Base-by-base conservation (phyloP, 768 basidiomycete genomes). In the Mrakia blollopis region DNA sequence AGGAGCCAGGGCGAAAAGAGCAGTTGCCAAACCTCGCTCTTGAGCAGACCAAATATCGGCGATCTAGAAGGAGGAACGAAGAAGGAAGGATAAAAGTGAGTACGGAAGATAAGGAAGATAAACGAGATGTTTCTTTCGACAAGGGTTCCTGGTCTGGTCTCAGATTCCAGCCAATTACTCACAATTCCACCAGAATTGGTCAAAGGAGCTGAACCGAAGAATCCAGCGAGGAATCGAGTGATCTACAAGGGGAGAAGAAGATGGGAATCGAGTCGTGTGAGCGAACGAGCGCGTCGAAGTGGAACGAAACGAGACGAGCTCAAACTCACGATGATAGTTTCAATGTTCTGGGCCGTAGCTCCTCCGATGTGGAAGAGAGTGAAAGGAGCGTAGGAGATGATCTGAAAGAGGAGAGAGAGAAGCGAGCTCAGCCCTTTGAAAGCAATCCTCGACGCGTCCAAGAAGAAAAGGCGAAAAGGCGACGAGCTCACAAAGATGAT, bases 301-400 rank as follows among this genome's bases (percentile, higher is more conserved):
- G 50, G 47, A 50, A 50, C 47, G 47, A 21, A 50, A 14, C 47
- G 18, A 50, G 18, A 9, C 47, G 13, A 50, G 47, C 8, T 47
- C 14, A 2, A 14, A 47, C 44, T 50, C 18, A 50, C 47, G 23
- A 79, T 18, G 60, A 79, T 32, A 8, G 79, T 78, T 52, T 72
- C 30, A 37, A 79, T 75, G 76, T 79, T 79, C 13, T 75, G 41
- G 37, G 73, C 79, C n/a, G 57, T 73, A 14, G 76, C 76, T 0
- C 72, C 72, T 35, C 76, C 79, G 32, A 78, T 57, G 37, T 78
- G 77, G 73, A 79, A 78, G 23, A 78, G 32, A 2, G 74, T 68
- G 73, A 78, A 79, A 21, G 50, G 57, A 8, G 62, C 28, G 62
- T 78, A 79, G 8, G 79, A 79, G 39, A 75, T 32, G 52, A 50